These are phyloP conservation scores for Melampsora americana DNA, from an alignment of 1,284 basidiomycete species.

Conservation along the genomic window DNA sequence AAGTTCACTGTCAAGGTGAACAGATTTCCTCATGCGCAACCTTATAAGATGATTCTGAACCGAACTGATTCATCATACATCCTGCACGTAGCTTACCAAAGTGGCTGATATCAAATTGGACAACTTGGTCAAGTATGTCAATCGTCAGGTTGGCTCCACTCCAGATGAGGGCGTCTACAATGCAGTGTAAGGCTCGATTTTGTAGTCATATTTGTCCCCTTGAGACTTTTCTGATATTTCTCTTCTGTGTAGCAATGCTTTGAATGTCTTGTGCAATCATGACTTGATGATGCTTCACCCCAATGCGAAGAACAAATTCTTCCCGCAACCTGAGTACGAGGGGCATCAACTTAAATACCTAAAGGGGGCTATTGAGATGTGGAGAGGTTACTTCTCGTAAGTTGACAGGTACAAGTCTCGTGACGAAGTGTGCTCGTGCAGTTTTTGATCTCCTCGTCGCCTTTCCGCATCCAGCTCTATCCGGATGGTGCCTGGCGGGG, in stretches of 20 bases:
- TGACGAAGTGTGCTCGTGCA: not conserved
- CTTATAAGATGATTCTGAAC: not conserved
- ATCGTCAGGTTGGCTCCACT: constrained; percentile 33
- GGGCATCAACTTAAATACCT: not conserved
- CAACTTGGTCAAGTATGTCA: constrained; percentile 41
- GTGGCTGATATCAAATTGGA: constrained; percentile 38
- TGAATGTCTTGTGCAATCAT: constrained; percentile 43
- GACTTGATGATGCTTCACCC: constrained; percentile 33
- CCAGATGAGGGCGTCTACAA: constrained; percentile 37
- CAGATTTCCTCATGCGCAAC: not conserved
- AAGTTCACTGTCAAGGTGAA: constrained; percentile 30
- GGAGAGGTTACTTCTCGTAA: constrained; percentile 41
- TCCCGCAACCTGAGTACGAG: constrained; percentile 12
- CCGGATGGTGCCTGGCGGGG: constrained; percentile 30
- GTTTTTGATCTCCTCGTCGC: not conserved
- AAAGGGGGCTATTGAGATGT: constrained; percentile 26
- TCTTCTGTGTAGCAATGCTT: constrained; percentile 27
- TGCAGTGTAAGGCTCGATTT: constrained; percentile 31
- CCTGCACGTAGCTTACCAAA: constrained; percentile 19
- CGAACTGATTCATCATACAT: not conserved
- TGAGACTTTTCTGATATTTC: not conserved
- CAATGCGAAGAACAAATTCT: constrained; percentile 39
- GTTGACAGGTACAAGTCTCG: not conserved
- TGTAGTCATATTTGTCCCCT: not conserved
- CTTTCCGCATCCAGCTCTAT: constrained; percentile 21